A percentile compares a stretch with the other conserved stretches of the same genome.
Evolutionary conservation across 192 early-diverging fungal species (phyloP).

Genomic region (Podila minutissima): DNA sequence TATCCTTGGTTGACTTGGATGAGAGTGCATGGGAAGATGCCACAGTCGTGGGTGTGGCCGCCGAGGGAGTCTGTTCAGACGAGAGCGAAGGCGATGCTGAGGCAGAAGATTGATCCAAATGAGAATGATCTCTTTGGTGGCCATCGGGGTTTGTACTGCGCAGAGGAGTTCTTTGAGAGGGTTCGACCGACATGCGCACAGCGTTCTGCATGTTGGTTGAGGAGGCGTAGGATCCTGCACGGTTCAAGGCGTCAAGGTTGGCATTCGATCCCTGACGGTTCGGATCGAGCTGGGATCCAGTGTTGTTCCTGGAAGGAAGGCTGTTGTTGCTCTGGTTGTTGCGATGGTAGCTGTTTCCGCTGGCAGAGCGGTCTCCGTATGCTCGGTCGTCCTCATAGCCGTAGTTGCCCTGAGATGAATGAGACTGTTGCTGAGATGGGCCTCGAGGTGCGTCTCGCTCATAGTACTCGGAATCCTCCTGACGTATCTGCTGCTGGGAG

Average conservation of each 20-base stretch:
- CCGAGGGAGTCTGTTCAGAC: not conserved
- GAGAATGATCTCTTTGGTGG: not conserved
- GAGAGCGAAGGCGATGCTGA: not conserved
- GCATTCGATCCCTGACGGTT: conserved; percentile 16
- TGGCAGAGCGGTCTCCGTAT: not conserved
- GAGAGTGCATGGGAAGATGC: not conserved
- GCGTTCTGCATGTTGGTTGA: conserved; percentile 1
- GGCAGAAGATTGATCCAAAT: not conserved
- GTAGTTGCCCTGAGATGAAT: not conserved
- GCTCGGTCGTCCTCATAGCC: not conserved
- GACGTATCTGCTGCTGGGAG: not conserved
- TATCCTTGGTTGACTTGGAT: conserved; percentile 6
- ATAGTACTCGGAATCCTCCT: not conserved
- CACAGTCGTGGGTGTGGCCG: not conserved
- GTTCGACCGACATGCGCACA: conserved; percentile 1
- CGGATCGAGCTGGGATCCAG: conserved; percentile 13
- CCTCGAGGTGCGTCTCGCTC: not conserved
- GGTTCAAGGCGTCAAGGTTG: not conserved
- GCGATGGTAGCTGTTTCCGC: not conserved
- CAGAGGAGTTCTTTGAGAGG: conserved; percentile 12
- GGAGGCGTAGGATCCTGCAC: conserved; percentile 13
- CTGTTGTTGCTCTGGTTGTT: conserved; percentile 3
- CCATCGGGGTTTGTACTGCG: conserved; percentile 8
- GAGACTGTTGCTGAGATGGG: conserved; percentile 1
- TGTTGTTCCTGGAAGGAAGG: not conserved